A percentile compares a stretch with the other conserved stretches of the same genome.
Conservation (phyloP, 495 filamentous ascomycete genomes). For the Saxophila tyrrhenica region DNA sequence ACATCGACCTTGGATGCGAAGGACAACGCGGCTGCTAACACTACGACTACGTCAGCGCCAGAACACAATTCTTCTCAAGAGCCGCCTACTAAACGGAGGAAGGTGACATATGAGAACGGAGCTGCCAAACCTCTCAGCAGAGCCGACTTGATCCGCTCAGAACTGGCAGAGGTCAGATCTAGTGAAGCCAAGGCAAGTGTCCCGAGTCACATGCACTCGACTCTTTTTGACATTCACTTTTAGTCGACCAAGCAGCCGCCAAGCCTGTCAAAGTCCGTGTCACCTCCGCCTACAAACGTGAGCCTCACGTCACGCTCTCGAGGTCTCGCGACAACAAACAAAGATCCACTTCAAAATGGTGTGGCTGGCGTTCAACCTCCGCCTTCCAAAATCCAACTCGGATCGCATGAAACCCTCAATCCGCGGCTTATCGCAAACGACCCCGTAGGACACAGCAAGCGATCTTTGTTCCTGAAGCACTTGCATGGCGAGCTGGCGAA, state of each 20-base stretch:
- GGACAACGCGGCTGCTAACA: background rate
- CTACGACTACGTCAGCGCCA: background rate
- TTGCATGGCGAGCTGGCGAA: constrained; percentile 63
- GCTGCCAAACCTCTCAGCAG: constrained; percentile 12
- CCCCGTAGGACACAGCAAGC: constrained; percentile 57
- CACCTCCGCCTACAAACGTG: constrained; percentile 27
- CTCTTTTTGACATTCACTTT: background rate
- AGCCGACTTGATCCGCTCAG: constrained; percentile 10
- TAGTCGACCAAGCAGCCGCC: background rate
- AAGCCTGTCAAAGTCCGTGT: constrained; percentile 26
- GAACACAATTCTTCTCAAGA: background rate
- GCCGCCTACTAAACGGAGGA: constrained; percentile 11
- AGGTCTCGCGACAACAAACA: constrained; percentile 9
- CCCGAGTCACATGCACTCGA: background rate
- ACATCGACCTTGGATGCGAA: background rate
- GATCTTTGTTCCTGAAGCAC: constrained; percentile 55
- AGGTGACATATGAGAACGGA: constrained; percentile 12
- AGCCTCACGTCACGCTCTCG: constrained; percentile 5
- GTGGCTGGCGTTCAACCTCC: background rate
- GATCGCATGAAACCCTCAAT: constrained; percentile 33
- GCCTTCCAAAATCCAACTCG: background rate
- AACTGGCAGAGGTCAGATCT: background rate
- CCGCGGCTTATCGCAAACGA: constrained; percentile 65
- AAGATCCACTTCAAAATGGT: background rate
- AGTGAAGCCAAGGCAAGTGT: background rate